Conservation (phyloP, 129 eudicot species). For the Rutidosis leptorrhynchoides region DNA sequence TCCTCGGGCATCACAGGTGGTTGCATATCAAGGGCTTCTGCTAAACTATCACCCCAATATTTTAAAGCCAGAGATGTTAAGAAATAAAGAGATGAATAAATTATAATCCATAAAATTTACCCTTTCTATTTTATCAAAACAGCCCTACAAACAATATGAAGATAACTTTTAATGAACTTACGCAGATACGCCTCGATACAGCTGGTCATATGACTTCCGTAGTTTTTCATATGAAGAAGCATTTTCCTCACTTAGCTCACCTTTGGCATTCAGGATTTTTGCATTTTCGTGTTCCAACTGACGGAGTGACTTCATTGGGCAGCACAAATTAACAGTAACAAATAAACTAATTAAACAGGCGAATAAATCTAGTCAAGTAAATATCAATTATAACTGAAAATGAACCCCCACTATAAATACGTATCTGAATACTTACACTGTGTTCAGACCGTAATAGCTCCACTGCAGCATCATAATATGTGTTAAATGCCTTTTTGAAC, state of each 20-base stretch:
- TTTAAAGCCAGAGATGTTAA: neutral
- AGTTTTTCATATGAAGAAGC: conserved; percentile 87
- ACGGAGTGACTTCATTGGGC: conserved; percentile 67
- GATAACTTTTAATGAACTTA: conserved; percentile 44
- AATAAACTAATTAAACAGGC: conserved; percentile 1
- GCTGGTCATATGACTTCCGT: conserved; percentile 84
- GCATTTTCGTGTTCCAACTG: conserved; percentile 97
- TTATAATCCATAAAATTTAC: neutral
- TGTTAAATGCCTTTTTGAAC: conserved; percentile 75
- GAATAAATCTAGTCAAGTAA: conserved; percentile 4
- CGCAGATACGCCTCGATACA: conserved; percentile 92
- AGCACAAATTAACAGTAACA: conserved; percentile 7
- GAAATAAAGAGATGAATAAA: neutral
- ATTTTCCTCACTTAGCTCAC: conserved; percentile 93
- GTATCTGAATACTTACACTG: conserved; percentile 49
- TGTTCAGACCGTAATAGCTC: conserved; percentile 86
- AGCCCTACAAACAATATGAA: neutral
- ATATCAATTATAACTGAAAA: neutral
- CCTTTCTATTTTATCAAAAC: neutral
- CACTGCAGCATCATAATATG: conserved; percentile 72
- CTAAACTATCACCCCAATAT: conserved; percentile 51
- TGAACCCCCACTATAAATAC: conserved; percentile 2
- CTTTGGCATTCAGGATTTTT: conserved; percentile 82
- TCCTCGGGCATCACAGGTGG: conserved; percentile 99
- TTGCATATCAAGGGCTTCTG: conserved; percentile 95